phyloP scores from a whole-genome alignment of 306 rosid species.

The Luffa acutangula region DNA sequence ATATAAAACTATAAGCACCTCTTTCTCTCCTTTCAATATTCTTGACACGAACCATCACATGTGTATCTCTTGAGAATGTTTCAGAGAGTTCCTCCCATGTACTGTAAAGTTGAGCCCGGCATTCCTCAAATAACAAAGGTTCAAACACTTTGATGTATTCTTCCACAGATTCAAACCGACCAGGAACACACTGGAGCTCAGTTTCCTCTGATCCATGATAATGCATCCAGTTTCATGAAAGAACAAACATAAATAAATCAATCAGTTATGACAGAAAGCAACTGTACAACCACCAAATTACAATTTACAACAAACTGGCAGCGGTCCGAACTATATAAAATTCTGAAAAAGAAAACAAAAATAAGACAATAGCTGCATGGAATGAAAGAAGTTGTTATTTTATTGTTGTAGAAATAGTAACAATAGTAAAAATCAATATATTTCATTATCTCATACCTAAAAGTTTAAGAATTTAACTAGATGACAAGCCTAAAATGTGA shows the following conservation, averaged over 20 bases:
- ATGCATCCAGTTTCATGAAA: constrained; percentile 11
- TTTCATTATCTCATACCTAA: background rate
- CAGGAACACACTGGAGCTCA: constrained; percentile 89
- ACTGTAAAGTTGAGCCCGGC: constrained; percentile 95
- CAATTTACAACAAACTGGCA: background rate
- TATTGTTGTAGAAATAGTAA: background rate
- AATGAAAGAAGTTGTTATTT: background rate
- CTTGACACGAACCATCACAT: constrained; percentile 80
- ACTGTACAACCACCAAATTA: background rate
- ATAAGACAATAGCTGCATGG: background rate
- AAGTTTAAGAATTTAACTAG: background rate
- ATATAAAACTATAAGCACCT: constrained; percentile 35
- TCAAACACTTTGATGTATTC: constrained; percentile 86
- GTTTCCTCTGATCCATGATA: constrained; percentile 60
- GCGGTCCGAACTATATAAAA: background rate
- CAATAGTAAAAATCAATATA: background rate
- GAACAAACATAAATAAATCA: constrained; percentile 10
- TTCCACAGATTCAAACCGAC: constrained; percentile 83
- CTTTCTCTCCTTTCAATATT: constrained; percentile 86
- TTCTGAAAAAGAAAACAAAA: background rate
- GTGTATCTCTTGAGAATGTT: constrained; percentile 74
- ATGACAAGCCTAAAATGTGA: background rate
- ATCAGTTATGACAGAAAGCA: background rate
- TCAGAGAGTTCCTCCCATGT: constrained; percentile 93
- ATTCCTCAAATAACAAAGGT: constrained; percentile 97